phyloP scores from a whole-genome alignment of 768 basidiomycete species.

The Mycena epipterygia region DNA sequence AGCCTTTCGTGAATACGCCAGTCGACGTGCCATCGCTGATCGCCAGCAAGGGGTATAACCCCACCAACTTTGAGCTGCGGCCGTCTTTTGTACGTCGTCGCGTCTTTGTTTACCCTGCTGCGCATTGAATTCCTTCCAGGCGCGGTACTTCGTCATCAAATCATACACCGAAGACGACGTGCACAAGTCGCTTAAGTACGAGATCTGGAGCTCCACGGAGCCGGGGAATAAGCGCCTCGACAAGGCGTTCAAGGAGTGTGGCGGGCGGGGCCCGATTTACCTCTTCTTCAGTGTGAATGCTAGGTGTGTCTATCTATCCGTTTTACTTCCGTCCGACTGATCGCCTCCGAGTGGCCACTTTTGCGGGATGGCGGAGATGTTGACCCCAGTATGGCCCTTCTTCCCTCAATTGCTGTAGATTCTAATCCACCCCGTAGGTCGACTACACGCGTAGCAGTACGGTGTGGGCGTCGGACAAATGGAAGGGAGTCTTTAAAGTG shows the following conservation, averaged over 20 bases:
- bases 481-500: constrained; percentile 99
- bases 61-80: constrained; percentile 83
- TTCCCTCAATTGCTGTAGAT: background rate
- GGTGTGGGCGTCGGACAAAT: constrained; percentile 99
- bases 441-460: constrained; percentile 96
- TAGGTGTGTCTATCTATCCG: constrained; percentile 57
- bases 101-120: constrained; percentile 9
- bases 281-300: constrained; percentile 99
- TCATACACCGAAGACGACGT: constrained; percentile 99
- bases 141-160: constrained; percentile 98
- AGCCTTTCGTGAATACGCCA: constrained; percentile 68
- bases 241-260: constrained; percentile 97
- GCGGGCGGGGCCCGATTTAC: constrained; percentile 93
- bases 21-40: constrained; percentile 91
- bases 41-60: constrained; percentile 92
- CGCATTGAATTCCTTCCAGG: constrained; percentile 56
- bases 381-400: constrained; percentile 78
- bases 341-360: constrained; percentile 83
- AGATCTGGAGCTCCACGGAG: constrained; percentile 98
- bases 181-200: constrained; percentile 97
- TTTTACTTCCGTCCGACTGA: constrained; percentile 10
- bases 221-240: constrained; percentile 98
- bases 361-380: constrained; percentile 99
- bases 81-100: constrained; percentile 80
- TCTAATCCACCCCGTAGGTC: constrained; percentile 59